A percentile compares a stretch with the other conserved stretches of the same genome.
These are phyloP conservation scores for Benincasa hispida DNA, from an alignment of 306 rosid species.

Conservation along the genomic window DNA sequence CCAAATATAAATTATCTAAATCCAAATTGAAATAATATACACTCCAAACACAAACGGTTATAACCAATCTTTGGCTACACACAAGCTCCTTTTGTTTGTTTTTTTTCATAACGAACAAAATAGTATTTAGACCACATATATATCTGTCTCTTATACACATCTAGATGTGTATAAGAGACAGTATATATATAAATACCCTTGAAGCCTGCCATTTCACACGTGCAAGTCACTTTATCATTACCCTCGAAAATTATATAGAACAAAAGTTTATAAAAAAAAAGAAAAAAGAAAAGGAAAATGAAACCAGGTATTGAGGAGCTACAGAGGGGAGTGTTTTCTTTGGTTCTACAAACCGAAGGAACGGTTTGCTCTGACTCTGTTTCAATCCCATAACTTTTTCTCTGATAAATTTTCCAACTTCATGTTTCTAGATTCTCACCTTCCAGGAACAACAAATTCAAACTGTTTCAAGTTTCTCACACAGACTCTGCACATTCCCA, in stretches of 20 bases:
- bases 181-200: neutral
- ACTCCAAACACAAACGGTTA: too few relatives aligned
- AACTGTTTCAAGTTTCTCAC: slow-evolving; percentile 1
- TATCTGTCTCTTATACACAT: too few relatives aligned
- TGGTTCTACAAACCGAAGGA: slow-evolving; percentile 32
- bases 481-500: slow-evolving; percentile 14
- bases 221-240: slow-evolving; percentile 1
- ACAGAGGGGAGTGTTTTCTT: slow-evolving; percentile 16
- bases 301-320: neutral
- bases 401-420: neutral
- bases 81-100: too few relatives aligned
- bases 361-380: slow-evolving; percentile 35
- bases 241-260: neutral
- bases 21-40: too few relatives aligned
- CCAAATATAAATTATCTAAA: too few relatives aligned
- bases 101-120: too few relatives aligned
- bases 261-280: neutral
- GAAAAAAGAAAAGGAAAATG: neutral
- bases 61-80: too few relatives aligned
- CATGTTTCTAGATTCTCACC: slow-evolving; percentile 34
- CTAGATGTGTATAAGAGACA: too few relatives aligned
- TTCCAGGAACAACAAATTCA: slow-evolving; percentile 24
- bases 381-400: slow-evolving; percentile 18
- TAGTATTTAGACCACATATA: too few relatives aligned
- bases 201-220: neutral